A percentile compares a stretch with the other conserved stretches of the same genome.
Evolutionary conservation across 2,329 filamentous ascomycete genomes (phyloP).

Genomic region (Verticillium albo-atrum): DNA sequence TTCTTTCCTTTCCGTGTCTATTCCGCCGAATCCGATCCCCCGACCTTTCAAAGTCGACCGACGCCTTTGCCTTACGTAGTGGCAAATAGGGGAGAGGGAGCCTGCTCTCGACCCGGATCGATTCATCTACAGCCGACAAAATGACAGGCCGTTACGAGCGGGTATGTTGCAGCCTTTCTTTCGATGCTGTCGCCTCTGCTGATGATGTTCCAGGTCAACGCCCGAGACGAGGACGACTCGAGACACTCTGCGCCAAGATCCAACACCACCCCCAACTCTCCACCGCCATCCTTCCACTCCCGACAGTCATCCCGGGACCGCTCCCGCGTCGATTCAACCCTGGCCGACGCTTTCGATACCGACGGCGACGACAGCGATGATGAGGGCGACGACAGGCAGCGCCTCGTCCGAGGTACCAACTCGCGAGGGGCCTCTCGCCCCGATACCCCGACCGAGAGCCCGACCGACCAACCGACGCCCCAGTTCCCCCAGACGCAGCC

Average conservation of each 20-base stretch:
- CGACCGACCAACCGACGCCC: constrained; percentile 11
- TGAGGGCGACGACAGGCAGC: constrained; percentile 76
- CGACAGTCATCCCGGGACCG: constrained; percentile 57
- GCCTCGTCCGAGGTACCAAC: constrained; percentile 69
- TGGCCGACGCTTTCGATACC: constrained; percentile 89
- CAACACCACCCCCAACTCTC: constrained; percentile 45
- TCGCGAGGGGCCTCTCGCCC: constrained; percentile 13
- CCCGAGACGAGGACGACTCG: constrained; percentile 51
- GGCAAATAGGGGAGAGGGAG: neutral
- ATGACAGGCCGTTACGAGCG: constrained; percentile 56
- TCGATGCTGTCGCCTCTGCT: constrained; percentile 8
- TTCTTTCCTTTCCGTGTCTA: neutral
- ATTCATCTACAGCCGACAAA: neutral
- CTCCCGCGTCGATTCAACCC: constrained; percentile 63
- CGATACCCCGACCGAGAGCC: constrained; percentile 11
- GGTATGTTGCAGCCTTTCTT: constrained; percentile 33
- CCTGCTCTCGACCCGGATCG: neutral
- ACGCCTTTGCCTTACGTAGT: neutral
- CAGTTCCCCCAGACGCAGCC: constrained; percentile 17
- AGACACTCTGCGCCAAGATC: constrained; percentile 21
- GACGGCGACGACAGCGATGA: constrained; percentile 73
- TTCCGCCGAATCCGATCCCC: neutral
- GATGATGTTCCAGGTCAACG: constrained; percentile 44
- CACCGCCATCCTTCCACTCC: constrained; percentile 84
- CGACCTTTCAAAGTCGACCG: neutral